Conservation (phyloP, 129 eudicot genomes). For the Heracleum sosnowskyi region DNA sequence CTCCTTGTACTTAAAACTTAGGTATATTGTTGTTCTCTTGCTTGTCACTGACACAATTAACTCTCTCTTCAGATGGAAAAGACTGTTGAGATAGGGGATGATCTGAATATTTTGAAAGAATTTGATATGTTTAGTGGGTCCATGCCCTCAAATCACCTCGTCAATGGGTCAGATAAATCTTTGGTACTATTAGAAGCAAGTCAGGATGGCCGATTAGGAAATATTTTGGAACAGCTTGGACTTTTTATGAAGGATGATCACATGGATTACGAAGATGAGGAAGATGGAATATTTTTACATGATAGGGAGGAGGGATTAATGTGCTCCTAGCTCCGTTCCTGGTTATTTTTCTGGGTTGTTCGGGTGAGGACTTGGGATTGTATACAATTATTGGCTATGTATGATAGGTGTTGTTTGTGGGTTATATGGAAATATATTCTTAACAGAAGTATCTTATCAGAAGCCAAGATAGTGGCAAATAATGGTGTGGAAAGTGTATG, state of each 20-base stretch:
- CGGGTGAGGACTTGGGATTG: background rate
- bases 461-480: background rate
- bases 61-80: slow-evolving; percentile 30
- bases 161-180: background rate
- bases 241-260: slow-evolving; percentile 35
- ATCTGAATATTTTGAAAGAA: slow-evolving; percentile 19
- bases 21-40: background rate
- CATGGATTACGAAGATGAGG: slow-evolving; percentile 21
- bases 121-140: slow-evolving; percentile 18
- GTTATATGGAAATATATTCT: background rate
- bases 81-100: slow-evolving; percentile 30
- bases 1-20: background rate
- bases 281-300: slow-evolving; percentile 12
- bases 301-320: slow-evolving; percentile 36
- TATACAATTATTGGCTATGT: background rate
- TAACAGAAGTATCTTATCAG: background rate
- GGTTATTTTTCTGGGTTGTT: background rate
- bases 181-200: background rate
- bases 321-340: background rate
- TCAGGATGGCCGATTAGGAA: background rate
- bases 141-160: background rate
- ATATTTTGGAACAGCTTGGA: slow-evolving; percentile 37
- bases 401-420: background rate
- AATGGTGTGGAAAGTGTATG: background rate
- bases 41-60: background rate